phyloP scores from a whole-genome alignment of 257 asterid genomes.

The Apocynum venetum region DNA sequence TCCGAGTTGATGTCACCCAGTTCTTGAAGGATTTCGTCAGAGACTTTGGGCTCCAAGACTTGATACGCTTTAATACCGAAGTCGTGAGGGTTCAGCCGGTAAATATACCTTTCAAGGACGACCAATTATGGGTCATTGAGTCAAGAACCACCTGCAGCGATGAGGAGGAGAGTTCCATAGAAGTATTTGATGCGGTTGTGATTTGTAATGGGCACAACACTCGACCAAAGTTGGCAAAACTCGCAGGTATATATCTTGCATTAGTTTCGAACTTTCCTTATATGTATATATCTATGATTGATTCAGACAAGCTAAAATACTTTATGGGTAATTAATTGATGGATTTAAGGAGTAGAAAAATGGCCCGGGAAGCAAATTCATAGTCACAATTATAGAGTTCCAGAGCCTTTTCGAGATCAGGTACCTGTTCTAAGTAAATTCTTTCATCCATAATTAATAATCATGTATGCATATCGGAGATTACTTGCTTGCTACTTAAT shows the following conservation, averaged over 20 bases:
- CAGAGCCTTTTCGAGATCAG: conserved; percentile 45
- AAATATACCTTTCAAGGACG: conserved; percentile 4
- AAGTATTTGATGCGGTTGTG: conserved; percentile 20
- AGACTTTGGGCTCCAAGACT: conserved; percentile 33
- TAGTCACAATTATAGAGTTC: conserved; percentile 55
- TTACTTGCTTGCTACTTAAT: too few relatives aligned
- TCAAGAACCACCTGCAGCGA: conserved; percentile 13
- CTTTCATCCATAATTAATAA: too few relatives aligned
- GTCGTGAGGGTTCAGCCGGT: conserved; percentile 43
- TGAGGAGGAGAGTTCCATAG: not conserved
- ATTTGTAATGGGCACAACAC: conserved; percentile 31
- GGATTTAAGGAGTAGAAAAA: conserved; percentile 34
- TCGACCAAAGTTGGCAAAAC: conserved; percentile 14
- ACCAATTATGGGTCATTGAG: conserved; percentile 41
- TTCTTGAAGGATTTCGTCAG: conserved; percentile 40
- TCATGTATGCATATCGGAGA: too few relatives aligned
- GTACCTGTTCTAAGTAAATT: conserved; percentile 12
- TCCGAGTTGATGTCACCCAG: conserved; percentile 9
- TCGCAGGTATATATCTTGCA: conserved; percentile 19
- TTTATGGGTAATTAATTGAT: not conserved
- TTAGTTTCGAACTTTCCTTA: not conserved
- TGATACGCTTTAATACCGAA: conserved; percentile 36
- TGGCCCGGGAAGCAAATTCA: conserved; percentile 64
- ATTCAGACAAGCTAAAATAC: too few relatives aligned
- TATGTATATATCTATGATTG: too few relatives aligned